These are phyloP conservation scores for Eurotiales sp. DNA, from an alignment of 2,329 filamentous ascomycete genomes.

Conservation along the genomic window DNA sequence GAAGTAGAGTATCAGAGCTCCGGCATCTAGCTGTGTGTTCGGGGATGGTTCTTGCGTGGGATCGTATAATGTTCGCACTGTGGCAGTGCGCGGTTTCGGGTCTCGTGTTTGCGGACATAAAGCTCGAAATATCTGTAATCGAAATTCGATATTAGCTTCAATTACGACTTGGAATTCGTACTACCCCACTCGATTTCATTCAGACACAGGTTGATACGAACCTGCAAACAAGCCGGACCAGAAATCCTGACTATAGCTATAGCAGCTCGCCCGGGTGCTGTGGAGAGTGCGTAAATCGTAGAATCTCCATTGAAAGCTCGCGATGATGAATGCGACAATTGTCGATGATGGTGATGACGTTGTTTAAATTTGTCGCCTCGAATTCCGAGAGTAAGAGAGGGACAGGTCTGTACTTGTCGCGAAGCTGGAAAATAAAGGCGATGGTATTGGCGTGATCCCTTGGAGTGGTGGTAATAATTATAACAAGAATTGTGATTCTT, in stretches of 20 bases:
- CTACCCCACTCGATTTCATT: no score
- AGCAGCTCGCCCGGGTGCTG: constrained; percentile 76
- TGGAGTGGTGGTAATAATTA: neutral
- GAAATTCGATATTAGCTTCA: neutral
- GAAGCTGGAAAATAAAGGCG: neutral
- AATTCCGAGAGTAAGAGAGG: no score
- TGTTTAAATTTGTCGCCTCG: no score
- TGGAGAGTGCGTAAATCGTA: constrained; percentile 92
- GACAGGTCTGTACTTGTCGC: neutral
- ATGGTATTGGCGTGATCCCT: neutral
- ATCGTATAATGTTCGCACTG: constrained; percentile 70
- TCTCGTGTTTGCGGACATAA: constrained; percentile 55
- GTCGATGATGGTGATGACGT: no score
- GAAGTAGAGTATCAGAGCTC: constrained; percentile 79
- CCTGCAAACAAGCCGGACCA: constrained; percentile 68
- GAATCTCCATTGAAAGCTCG: constrained; percentile 27
- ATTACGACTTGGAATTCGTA: no score
- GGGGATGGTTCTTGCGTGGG: constrained; percentile 40
- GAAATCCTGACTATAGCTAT: constrained; percentile 90
- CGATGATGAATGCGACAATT: neutral
- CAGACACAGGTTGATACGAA: constrained; percentile 43
- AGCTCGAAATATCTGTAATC: constrained; percentile 57
- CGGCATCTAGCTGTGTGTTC: constrained; percentile 63
- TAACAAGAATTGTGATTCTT: neutral
- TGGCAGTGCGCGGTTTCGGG: constrained; percentile 62